phyloP scores from a whole-genome alignment of 2,329 filamentous ascomycete genomes.

The Botrytis porri region DNA sequence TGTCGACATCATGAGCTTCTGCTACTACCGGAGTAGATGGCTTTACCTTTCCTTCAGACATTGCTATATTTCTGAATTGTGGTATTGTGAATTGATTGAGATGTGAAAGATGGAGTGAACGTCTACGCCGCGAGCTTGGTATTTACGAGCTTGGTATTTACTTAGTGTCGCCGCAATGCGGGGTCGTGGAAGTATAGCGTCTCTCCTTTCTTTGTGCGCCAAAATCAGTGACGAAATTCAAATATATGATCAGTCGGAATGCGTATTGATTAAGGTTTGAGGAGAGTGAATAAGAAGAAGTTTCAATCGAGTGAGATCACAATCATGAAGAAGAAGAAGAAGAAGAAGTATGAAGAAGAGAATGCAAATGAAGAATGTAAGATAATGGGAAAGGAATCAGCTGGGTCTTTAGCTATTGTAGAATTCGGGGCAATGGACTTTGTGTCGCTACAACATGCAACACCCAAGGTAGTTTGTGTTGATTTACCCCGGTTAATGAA shows the following conservation, averaged over 20 bases:
- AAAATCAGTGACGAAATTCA: constrained; percentile 1
- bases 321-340: neutral
- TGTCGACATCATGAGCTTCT: constrained; percentile 75
- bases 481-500: constrained; percentile 5
- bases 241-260: neutral
- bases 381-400: constrained; percentile 5
- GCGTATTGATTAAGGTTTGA: neutral
- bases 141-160: neutral
- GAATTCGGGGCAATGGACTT: constrained; percentile 4
- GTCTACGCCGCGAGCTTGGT: neutral
- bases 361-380: neutral
- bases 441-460: neutral
- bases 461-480: constrained; percentile 11
- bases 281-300: neutral
- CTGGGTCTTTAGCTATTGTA: constrained; percentile 11
- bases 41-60: constrained; percentile 44
- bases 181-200: neutral
- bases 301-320: neutral
- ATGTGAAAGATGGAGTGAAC: neutral
- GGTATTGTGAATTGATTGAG: neutral
- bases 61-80: constrained; percentile 31
- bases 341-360: neutral
- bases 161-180: neutral
- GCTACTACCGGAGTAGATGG: constrained; percentile 57
- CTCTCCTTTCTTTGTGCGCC: neutral